These are phyloP conservation scores for Blastobotrys ciferrii DNA, from an alignment of 1,139 yeast genomes.

Conservation along the genomic window DNA sequence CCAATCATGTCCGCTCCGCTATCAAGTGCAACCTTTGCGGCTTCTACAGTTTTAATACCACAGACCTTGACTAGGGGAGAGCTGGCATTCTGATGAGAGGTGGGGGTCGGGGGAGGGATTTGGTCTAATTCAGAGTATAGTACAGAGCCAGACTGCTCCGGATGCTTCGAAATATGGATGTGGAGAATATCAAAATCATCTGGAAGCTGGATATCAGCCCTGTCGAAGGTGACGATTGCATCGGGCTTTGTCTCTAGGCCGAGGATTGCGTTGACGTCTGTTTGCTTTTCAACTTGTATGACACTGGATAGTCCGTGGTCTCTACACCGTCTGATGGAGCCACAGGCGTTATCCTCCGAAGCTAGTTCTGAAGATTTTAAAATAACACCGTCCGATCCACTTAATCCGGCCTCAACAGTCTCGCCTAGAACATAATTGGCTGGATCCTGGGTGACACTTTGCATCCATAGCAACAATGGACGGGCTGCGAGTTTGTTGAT, in stretches of 20 bases:
- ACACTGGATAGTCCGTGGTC: constrained; percentile 17
- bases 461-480: constrained; percentile 27
- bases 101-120: constrained; percentile 1
- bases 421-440: constrained; percentile 27
- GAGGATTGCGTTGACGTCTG: constrained; percentile 9
- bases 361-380: constrained; percentile 20
- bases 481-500: constrained; percentile 24
- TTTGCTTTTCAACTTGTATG: constrained; percentile 12
- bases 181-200: constrained; percentile 3
- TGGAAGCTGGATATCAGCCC: background rate
- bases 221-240: constrained; percentile 13
- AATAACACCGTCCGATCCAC: constrained; percentile 30
- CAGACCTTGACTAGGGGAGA: constrained; percentile 66
- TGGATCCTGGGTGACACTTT: constrained; percentile 17
- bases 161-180: constrained; percentile 2
- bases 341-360: constrained; percentile 8
- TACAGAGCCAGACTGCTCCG: background rate
- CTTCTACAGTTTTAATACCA: constrained; percentile 63
- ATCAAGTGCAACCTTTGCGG: constrained; percentile 66
- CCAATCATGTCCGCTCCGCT: constrained; percentile 79
- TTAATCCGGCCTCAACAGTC: constrained; percentile 28
- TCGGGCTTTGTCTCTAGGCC: constrained; percentile 13
- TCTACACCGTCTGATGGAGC: constrained; percentile 13
- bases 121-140: background rate
- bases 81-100: constrained; percentile 1